Percentiles rank a stretch among this genome's conserved stretches.
Conservation (phyloP, 116 monocot genomes). For the Posidonia oceanica region DNA sequence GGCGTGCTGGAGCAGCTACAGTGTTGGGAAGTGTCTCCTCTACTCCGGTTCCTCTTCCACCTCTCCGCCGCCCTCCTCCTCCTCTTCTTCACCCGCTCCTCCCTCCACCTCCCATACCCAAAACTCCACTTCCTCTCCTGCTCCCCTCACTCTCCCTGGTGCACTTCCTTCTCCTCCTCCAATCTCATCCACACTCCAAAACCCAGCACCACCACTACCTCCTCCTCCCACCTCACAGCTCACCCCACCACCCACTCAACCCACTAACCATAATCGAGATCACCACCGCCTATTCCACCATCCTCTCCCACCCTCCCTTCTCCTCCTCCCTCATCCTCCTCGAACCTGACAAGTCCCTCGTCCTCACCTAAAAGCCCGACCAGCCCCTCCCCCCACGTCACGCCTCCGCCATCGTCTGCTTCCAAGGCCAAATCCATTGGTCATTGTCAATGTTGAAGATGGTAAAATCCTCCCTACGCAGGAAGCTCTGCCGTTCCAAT, state of each 20-base stretch:
- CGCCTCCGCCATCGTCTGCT: conserved; percentile 31
- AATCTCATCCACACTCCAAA: no score
- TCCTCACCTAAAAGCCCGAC: conserved; percentile 24
- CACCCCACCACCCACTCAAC: conserved; percentile 56
- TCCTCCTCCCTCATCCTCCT: conserved; percentile 7
- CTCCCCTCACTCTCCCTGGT: no score
- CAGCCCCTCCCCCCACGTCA: no score
- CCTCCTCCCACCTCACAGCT: conserved; percentile 1
- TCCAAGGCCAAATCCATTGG: conserved; percentile 17
- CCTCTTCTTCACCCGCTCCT: not conserved
- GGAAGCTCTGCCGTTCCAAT: no score
- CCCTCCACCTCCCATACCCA: conserved; percentile 2
- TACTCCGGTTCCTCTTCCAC: no score
- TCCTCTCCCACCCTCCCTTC: conserved; percentile 23
- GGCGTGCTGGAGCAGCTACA: no score
- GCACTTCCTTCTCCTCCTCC: no score
- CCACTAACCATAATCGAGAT: conserved; percentile 41
- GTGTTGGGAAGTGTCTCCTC: no score
- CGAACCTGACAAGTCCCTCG: conserved; percentile 23
- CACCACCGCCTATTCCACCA: no score
- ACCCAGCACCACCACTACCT: no score
- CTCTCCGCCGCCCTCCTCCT: not conserved
- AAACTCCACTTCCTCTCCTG: not conserved
- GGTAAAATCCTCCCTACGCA: no score
- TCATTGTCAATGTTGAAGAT: no score